Conservation (phyloP, 768 basidiomycete genomes). For the Tephrocybe rancida region DNA sequence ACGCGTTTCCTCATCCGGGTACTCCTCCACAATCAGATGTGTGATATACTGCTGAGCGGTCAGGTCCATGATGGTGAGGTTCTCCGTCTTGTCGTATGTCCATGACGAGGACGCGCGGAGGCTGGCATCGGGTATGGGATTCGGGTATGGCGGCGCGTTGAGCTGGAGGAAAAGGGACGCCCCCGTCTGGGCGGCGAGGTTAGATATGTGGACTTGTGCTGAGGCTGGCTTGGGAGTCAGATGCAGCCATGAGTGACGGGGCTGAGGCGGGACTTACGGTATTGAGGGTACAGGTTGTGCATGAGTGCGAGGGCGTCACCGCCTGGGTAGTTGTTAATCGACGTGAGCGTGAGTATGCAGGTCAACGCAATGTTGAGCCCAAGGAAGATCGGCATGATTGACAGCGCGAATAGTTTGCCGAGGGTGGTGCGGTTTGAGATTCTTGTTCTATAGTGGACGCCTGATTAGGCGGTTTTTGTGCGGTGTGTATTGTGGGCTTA, state of each 20-base stretch:
- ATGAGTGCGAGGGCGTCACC: constrained; percentile 69
- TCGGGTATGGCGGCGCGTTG: constrained; percentile 54
- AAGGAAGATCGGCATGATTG: constrained; percentile 51
- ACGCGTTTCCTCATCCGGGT: constrained; percentile 24
- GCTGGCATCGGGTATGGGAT: constrained; percentile 9
- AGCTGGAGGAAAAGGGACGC: constrained; percentile 85
- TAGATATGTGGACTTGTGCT: constrained; percentile 74
- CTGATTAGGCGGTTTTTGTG: neutral
- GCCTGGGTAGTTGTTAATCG: constrained; percentile 87
- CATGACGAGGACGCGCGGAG: constrained; percentile 36
- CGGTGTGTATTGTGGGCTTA: constrained; percentile 35
- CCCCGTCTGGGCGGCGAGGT: constrained; percentile 88
- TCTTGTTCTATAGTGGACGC: constrained; percentile 42
- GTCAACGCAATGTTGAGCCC: constrained; percentile 56
- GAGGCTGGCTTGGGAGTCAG: constrained; percentile 10
- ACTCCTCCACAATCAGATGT: constrained; percentile 63
- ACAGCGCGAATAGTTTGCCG: constrained; percentile 42
- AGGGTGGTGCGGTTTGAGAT: constrained; percentile 49
- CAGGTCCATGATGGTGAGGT: constrained; percentile 43
- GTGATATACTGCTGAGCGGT: constrained; percentile 46
- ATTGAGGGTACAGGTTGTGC: constrained; percentile 50
- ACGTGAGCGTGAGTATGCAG: constrained; percentile 53
- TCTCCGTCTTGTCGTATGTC: constrained; percentile 86
- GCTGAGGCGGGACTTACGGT: constrained; percentile 3
- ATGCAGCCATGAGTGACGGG: neutral